Evolutionary conservation across 345 rosid species (phyloP).

Genomic region (Chamaenerion angustifolium): DNA sequence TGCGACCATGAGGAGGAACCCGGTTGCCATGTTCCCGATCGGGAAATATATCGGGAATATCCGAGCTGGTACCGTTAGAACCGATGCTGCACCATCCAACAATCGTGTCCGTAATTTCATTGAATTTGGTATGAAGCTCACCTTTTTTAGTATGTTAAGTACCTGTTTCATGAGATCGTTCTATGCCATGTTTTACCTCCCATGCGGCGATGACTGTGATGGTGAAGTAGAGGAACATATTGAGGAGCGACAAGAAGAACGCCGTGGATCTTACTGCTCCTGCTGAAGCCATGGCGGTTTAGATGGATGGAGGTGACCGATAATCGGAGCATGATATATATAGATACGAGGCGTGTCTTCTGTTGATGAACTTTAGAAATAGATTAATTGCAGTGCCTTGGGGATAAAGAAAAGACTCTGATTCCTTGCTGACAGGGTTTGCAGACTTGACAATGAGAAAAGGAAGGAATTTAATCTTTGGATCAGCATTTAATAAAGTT

Average conservation of each 20-base stretch:
- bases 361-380: no score
- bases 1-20: slow-evolving; percentile 48
- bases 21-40: slow-evolving; percentile 80
- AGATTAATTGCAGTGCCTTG: no score
- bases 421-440: no score
- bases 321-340: no score
- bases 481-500: no score
- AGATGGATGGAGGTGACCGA: no score
- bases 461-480: no score
- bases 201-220: slow-evolving; percentile 50
- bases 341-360: no score
- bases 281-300: slow-evolving; percentile 43
- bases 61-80: slow-evolving; percentile 45
- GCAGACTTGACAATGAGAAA: no score
- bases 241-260: slow-evolving; percentile 44
- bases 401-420: no score
- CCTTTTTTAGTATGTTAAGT: no score
- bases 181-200: slow-evolving; percentile 68
- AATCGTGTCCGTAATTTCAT: neutral
- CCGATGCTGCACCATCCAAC: slow-evolving; percentile 45
- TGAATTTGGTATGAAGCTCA: no score
- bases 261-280: slow-evolving; percentile 54
- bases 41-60: slow-evolving; percentile 82
- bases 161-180: slow-evolving; percentile 51
- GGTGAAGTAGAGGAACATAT: slow-evolving; percentile 53